A percentile compares a stretch with the other conserved stretches of the same genome.
Conservation (phyloP, 2,329 filamentous ascomycete genomes). For the Pseudodiploospora longispora region DNA sequence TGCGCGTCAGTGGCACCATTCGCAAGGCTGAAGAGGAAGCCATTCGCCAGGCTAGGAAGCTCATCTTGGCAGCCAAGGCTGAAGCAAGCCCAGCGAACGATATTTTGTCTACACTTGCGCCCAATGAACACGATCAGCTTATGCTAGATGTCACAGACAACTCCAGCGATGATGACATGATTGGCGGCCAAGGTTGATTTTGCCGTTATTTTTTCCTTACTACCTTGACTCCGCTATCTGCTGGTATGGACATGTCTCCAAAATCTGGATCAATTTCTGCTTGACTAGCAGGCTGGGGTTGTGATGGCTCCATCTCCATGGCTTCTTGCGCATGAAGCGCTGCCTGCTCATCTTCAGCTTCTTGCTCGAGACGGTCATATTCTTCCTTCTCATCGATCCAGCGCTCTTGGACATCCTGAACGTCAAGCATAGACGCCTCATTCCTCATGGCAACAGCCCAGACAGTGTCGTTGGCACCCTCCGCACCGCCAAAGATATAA, state of each 20-base stretch:
- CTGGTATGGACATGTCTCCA: constrained; percentile 42
- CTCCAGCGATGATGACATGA: constrained; percentile 36
- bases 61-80: constrained; percentile 60
- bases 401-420: constrained; percentile 85
- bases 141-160: constrained; percentile 36
- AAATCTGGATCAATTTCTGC: constrained; percentile 36
- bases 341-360: constrained; percentile 67
- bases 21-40: constrained; percentile 87
- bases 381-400: constrained; percentile 90
- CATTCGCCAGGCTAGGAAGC: constrained; percentile 63
- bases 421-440: constrained; percentile 66
- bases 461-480: constrained; percentile 91
- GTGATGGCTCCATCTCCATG: constrained; percentile 26
- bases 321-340: constrained; percentile 34
- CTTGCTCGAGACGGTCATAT: constrained; percentile 71
- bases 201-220: constrained; percentile 52
- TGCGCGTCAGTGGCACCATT: constrained; percentile 87
- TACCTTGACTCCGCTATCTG: constrained; percentile 63
- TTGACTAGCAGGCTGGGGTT: constrained; percentile 14
- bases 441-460: constrained; percentile 93
- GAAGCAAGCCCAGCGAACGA: constrained; percentile 14
- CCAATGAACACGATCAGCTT: constrained; percentile 24
- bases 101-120: constrained; percentile 11
- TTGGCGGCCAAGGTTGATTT: constrained; percentile 34
- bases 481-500: constrained; percentile 83